These are phyloP conservation scores for Tulasnella sp. DNA, from an alignment of 768 basidiomycete species.

Conservation along the genomic window DNA sequence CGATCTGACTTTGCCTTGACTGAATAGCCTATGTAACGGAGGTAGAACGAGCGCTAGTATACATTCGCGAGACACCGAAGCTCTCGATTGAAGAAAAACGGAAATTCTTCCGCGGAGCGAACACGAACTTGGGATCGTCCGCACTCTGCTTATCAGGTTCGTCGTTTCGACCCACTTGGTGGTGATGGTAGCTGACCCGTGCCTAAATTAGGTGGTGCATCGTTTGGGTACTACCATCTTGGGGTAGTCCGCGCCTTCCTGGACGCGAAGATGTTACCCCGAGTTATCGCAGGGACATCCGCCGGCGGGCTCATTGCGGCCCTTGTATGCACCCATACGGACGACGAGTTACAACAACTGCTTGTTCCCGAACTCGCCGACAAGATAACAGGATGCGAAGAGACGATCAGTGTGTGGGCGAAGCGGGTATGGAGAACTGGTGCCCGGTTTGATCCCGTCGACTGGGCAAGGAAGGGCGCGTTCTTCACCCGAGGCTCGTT, in stretches of 20 bases:
- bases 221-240: conserved; percentile 86
- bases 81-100: conserved; percentile 80
- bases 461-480: conserved; percentile 82
- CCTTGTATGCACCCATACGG: conserved; percentile 74
- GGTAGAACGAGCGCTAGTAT: conserved; percentile 61
- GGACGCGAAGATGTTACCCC: conserved; percentile 72
- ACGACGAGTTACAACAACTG: conserved; percentile 67
- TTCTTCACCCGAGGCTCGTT: conserved; percentile 90
- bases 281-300: conserved; percentile 89
- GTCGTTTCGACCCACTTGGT: not conserved
- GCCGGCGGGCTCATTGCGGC: conserved; percentile 75
- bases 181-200: not conserved
- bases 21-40: conserved; percentile 69
- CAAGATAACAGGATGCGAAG: conserved; percentile 47
- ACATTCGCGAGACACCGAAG: conserved; percentile 58
- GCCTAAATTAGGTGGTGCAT: conserved; percentile 38
- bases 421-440: conserved; percentile 72
- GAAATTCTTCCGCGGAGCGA: conserved; percentile 79
- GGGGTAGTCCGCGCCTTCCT: conserved; percentile 89
- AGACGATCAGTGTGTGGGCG: conserved; percentile 56
- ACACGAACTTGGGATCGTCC: conserved; percentile 79
- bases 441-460: conserved; percentile 83
- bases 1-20: not conserved
- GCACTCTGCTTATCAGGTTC: conserved; percentile 85
- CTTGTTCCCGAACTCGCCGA: conserved; percentile 76